Evolutionary conservation across 1,284 basidiomycete genomes (phyloP), one percentile per base, ranked within the genome.

Genomic region (Ceratobasidium sp.): DNA sequence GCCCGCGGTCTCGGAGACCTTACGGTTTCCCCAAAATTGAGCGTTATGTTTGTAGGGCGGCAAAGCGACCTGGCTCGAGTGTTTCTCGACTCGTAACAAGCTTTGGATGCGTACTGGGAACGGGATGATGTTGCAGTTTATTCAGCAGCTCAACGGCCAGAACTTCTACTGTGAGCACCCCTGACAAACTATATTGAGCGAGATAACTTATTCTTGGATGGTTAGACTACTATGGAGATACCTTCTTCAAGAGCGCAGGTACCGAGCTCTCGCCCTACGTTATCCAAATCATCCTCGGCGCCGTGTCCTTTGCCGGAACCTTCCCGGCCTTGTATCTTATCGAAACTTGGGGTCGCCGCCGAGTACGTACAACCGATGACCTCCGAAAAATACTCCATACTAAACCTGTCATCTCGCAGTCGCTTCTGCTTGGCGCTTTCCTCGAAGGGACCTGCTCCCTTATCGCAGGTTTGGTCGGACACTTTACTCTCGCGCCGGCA

Each of bases 81-180:
- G 92, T 83, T 94, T 95, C 86, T 91, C 90, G 0, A 86, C 86
- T 4, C 84, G 90, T 57, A 92, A 93, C 80, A 84, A 86, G 80
- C 84, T 94, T 34, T 93, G 91, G 89, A 91, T 90, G 82, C 87
- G 92, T 65, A 93, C 91, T 17, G 82, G 86, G 40, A 94, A 92
- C 78, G 90, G 91, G 40, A 93, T 93, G 89, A 92, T 94, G 90
- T 83, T 95, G 49, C 92, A 93, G 81, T 93, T 94, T 81, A 90
- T 94, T 69, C 92, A 94, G 80, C 93, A 95, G 80, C 68, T 78
- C 25, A 78, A 82, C 74, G 84, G 82, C 32, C 83, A 84, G 68
- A 83, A 83, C 74, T 81, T 80, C 76, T 81, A 80, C 62, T 76
- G 71, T 76, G 17, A 62, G 32, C 25, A 17, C 15, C 13, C 40